Conservation (phyloP, 345 rosid genomes). For the Eucalyptus marginata region DNA sequence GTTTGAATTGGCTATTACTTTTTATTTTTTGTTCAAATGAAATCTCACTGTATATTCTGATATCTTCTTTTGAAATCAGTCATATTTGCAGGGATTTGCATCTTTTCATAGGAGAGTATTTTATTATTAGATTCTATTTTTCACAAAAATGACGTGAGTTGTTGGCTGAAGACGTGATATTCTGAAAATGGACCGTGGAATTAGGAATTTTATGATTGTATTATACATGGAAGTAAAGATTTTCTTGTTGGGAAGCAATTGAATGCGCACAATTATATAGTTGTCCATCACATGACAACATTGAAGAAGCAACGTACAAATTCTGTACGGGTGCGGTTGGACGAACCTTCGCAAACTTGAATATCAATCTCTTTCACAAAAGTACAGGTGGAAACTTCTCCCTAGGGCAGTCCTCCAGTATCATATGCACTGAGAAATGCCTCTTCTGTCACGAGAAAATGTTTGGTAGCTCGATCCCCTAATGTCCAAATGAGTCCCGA, state of each 20-base stretch:
- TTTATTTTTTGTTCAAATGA: neutral
- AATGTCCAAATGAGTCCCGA: neutral
- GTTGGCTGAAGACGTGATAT: neutral
- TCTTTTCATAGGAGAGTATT: neutral
- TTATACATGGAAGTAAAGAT: accelerated
- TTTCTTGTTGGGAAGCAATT: neutral
- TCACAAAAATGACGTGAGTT: neutral
- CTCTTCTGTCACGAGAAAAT: neutral
- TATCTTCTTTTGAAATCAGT: neutral
- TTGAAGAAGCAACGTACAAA: neutral
- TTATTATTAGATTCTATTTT: accelerated
- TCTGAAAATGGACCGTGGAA: neutral
- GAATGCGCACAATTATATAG: neutral
- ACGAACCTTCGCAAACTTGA: neutral
- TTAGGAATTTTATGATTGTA: neutral
- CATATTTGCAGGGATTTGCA: neutral
- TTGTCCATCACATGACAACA: neutral
- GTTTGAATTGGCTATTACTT: neutral
- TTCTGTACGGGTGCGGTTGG: neutral
- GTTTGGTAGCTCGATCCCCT: neutral
- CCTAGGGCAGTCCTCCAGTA: neutral
- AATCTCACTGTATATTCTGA: neutral
- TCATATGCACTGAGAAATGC: neutral
- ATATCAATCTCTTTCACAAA: neutral
- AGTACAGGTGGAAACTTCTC: neutral